Percentiles rank a stretch among this genome's conserved stretches.
Evolutionary conservation across 768 basidiomycete genomes (phyloP).

Genomic region (Favolaschia claudopus): DNA sequence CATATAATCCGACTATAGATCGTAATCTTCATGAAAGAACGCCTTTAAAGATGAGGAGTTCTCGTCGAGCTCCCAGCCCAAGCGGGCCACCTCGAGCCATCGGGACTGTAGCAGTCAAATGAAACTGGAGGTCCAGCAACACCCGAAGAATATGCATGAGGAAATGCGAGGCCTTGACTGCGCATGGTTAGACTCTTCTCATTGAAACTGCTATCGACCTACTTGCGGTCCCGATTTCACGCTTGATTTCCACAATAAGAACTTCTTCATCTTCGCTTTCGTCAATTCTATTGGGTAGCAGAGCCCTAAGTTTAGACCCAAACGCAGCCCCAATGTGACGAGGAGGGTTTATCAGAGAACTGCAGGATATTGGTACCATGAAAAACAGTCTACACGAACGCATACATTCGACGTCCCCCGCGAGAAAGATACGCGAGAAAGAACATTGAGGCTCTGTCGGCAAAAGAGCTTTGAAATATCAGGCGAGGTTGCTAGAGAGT

Average conservation of each 20-base stretch:
- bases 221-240: constrained; percentile 33
- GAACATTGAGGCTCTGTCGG: constrained; percentile 60
- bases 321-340: constrained; percentile 49
- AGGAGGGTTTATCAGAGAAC: constrained; percentile 54
- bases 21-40: constrained; percentile 16
- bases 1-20: constrained; percentile 5
- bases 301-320: constrained; percentile 45
- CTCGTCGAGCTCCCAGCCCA: constrained; percentile 54
- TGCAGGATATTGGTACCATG: background rate
- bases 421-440: constrained; percentile 73
- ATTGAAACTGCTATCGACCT: constrained; percentile 37
- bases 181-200: constrained; percentile 25
- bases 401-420: constrained; percentile 59
- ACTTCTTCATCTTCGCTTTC: constrained; percentile 49
- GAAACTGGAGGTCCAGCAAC: constrained; percentile 62
- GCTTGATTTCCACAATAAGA: constrained; percentile 63
- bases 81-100: constrained; percentile 57
- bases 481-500: constrained; percentile 62
- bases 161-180: constrained; percentile 62
- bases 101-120: constrained; percentile 72
- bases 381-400: constrained; percentile 45
- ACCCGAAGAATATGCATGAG: constrained; percentile 69
- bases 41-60: constrained; percentile 73
- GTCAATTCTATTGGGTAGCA: constrained; percentile 49
- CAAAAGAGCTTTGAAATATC: constrained; percentile 64